Conservation (phyloP, 2,329 filamentous ascomycete species). For the Onygenales sp. region DNA sequence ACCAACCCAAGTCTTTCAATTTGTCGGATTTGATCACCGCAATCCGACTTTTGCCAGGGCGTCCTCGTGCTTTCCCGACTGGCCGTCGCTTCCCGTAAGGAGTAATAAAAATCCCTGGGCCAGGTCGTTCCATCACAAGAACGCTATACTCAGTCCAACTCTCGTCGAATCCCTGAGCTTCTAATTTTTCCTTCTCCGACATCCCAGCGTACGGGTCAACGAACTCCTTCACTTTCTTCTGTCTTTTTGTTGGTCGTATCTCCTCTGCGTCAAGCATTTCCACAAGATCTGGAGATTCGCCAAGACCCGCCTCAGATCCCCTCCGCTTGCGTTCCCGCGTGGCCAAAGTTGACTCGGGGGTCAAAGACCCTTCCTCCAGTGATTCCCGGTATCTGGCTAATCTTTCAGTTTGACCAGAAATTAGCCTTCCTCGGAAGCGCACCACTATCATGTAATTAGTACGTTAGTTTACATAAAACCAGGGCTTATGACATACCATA, state of each 20-base stretch:
- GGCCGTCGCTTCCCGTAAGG: constrained; percentile 28
- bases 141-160: constrained; percentile 33
- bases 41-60: constrained; percentile 29
- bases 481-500: constrained; percentile 18
- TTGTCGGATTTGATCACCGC: constrained; percentile 29
- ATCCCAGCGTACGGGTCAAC: constrained; percentile 18
- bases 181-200: constrained; percentile 29
- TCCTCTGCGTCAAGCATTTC: not conserved
- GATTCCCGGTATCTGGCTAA: not conserved
- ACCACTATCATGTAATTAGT: constrained; percentile 3
- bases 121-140: constrained; percentile 26
- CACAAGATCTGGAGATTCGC: not conserved
- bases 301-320: not conserved
- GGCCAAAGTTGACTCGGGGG: not conserved
- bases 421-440: not conserved
- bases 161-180: constrained; percentile 31
- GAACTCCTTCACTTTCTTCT: constrained; percentile 3
- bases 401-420: not conserved
- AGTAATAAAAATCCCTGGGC: constrained; percentile 33
- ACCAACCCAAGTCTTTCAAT: constrained; percentile 27
- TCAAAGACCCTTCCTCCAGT: too few species aligned
- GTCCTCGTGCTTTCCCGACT: constrained; percentile 27
- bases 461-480: constrained; percentile 1
- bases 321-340: not conserved
- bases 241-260: constrained; percentile 1